Evolutionary conservation across 2,329 filamentous ascomycete genomes (phyloP), one percentile per base, ranked within the genome.

Genomic region (Fusarium guadeloupense): DNA sequence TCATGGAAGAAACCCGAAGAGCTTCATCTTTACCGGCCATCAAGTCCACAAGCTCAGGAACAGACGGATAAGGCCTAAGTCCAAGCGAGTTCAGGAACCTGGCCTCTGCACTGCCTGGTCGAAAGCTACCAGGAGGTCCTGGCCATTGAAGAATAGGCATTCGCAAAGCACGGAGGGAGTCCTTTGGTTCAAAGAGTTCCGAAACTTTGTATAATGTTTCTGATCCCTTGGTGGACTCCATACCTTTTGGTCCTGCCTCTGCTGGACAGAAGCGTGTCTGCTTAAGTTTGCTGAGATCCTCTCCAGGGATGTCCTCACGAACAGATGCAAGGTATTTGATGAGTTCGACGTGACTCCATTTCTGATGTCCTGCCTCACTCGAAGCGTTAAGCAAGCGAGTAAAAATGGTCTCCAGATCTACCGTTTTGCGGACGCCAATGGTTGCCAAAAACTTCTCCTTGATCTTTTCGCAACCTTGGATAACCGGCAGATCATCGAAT

Each of bases 311-410:
- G 67, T 99, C 95, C 46, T 91, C 86, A 57, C 86, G 87, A 23
- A 99, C 95, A 9, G 93, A 96, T 10, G 94, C 87, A 37, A 99
- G 84, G 69, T 99, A 99, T 68, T 93, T 94, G 75, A 99, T 93
- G 21, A 99, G 81, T 72, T 99, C 94, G 58, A 97, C 88, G 72
- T 98, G 94, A 54, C 92, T 97, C 91, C 92, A 97, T 74, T 88
- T 88, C 57, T 83, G 83, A 21, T 83, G 83, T n/a, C 81, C 79
- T 9, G 74, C 75, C 13, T 82, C 78, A 1, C 79, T 71, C 0
- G 86, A 80, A 14, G 84, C 82, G 45, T 84, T 88, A 65, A 97
- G 83, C 37, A 99, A 83, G 38, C 94, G 85, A 20, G 91, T 90
- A 69, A 99, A 98, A 25, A 99, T 96, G 25, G 96, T 94, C 26